Evolutionary conservation across 2,329 filamentous ascomycete species (phyloP).

Genomic region (Amylocarpus encephaloides): DNA sequence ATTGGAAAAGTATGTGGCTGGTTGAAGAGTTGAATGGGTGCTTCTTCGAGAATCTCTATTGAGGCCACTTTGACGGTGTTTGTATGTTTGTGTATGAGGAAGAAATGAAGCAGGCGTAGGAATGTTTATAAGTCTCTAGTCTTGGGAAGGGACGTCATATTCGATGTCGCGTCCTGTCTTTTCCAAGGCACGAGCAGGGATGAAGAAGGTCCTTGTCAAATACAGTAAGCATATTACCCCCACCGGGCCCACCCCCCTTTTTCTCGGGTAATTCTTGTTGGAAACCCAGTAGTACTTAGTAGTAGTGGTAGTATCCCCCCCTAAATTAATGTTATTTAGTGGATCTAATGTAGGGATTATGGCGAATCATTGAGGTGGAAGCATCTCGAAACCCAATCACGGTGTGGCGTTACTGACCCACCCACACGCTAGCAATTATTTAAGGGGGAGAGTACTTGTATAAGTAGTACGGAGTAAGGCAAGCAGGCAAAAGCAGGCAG

Average conservation of each 20-base stretch:
- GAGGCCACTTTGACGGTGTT: constrained; percentile 20
- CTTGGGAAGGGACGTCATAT: not conserved
- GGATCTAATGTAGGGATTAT: no score
- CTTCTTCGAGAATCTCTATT: constrained; percentile 24
- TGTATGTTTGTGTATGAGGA: constrained; percentile 4
- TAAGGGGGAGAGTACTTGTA: not conserved
- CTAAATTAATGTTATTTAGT: no score
- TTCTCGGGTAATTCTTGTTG: no score
- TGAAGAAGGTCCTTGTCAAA: not conserved
- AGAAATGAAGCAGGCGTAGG: not conserved
- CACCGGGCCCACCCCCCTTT: no score
- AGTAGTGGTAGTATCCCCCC: no score
- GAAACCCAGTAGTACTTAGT: no score
- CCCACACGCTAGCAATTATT: no score
- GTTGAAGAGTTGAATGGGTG: constrained; percentile 21
- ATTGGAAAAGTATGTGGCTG: constrained; percentile 21
- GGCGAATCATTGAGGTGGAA: no score
- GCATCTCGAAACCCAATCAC: no score
- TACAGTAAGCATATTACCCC: no score
- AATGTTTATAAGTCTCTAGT: constrained; percentile 5
- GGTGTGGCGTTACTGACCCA: no score
- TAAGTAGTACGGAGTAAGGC: not conserved
- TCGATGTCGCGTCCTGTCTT: not conserved
- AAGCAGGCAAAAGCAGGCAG: not conserved
- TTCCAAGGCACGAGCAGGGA: not conserved